phyloP scores from a whole-genome alignment of 1,284 basidiomycete genomes.

The Ustilago hordei region DNA sequence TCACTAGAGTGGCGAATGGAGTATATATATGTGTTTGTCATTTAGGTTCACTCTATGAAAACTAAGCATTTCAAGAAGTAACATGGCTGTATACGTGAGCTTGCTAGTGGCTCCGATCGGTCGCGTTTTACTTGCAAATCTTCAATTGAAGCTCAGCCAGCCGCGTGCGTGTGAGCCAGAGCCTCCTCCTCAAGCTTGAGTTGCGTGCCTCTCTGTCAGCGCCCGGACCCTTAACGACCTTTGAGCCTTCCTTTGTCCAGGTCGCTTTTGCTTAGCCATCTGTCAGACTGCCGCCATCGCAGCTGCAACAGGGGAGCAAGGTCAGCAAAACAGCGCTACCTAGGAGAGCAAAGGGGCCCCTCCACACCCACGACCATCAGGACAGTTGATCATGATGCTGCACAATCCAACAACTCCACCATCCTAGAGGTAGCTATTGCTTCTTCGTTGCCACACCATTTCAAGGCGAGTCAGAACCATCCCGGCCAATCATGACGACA shows the following conservation, averaged over 20 bases:
- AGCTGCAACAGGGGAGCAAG: too few species aligned
- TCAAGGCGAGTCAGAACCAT: not conserved
- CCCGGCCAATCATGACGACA: conserved; percentile 4
- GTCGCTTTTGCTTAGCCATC: conserved; percentile 8
- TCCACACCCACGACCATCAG: not conserved
- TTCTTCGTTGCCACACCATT: not conserved
- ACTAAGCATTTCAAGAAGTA: too few species aligned
- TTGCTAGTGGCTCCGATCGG: too few species aligned
- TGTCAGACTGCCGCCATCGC: too few species aligned
- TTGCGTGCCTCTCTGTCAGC: not conserved
- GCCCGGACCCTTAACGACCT: conserved; percentile 15
- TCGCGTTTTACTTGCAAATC: too few species aligned
- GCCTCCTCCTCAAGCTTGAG: conserved; percentile 8
- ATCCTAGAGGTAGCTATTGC: not conserved
- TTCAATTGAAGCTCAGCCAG: too few species aligned
- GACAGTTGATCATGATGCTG: not conserved
- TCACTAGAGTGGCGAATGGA: too few species aligned
- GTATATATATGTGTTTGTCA: too few species aligned
- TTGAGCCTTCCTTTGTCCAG: conserved; percentile 9
- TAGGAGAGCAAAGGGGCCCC: too few species aligned
- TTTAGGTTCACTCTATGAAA: too few species aligned
- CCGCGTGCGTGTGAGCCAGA: not conserved
- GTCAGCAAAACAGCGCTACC: too few species aligned
- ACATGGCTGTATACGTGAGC: too few species aligned
- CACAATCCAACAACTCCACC: not conserved